Evolutionary conservation across 2,329 filamentous ascomycete genomes (phyloP), one percentile per base, ranked within the genome.

Genomic region (Penicillium frequentans): DNA sequence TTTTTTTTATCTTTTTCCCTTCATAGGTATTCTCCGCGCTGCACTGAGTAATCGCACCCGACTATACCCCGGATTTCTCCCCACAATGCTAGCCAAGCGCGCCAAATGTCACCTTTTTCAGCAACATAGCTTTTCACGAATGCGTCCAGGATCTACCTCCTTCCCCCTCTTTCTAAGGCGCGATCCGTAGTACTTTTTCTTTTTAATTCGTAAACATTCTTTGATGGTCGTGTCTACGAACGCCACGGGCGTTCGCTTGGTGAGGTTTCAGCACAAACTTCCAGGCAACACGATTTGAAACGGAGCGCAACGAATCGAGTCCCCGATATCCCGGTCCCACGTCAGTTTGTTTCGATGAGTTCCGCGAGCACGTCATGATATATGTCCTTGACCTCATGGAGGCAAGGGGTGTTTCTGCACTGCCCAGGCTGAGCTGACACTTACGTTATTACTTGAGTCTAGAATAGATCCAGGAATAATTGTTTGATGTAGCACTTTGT

Each of bases 201-300:
- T 23, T 42, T 23, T 13, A 6, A 3, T 23, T 42, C 39, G 39
- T 42, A 42, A 42, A 19, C 19, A 21, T 42, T 42, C 39, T 42
- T 42, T 42, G 39, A 42, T 19, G 27, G 27, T 16, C 27, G 27
- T 48, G 46, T 21, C 19, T 24, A 31, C 47, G 19, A 42, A 42
- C 39, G 46, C 27, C 47, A 24, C 33, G 24, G 48, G 48, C 49
- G 56, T 45, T 55, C 56, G 48, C 54, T 49, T 56, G 54, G 50
- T 51, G 57, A 54, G 50, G 53, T 56, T 59, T 59, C 53, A 54
- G 54, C 49, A 39, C 48, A 37, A 43, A 35, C 35, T 39, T 52
- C 43, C 58, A 55, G 58, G 49, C 50, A 47, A 54, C 45, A 51
- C 52, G 50, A 58, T 60, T 58, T 52, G 52, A 63, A 63, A 63